Evolutionary conservation across 768 basidiomycete genomes (phyloP).

Genomic region (Leucosporidium scottii): DNA sequence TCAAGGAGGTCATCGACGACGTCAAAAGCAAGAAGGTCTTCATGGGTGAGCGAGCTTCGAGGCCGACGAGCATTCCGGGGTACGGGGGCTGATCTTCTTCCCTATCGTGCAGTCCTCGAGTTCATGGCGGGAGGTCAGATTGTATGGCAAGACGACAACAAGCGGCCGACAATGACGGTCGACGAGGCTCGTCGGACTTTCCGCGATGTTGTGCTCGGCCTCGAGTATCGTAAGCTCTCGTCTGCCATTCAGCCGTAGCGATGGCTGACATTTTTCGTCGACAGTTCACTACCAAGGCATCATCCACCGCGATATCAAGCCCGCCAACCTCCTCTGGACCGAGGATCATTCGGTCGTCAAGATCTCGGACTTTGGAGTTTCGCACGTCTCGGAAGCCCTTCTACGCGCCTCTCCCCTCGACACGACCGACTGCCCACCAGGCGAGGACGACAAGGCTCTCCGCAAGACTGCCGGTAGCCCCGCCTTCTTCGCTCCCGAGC

Average conservation of each 20-base stretch:
- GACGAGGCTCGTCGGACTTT: constrained; percentile 79
- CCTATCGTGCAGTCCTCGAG: constrained; percentile 67
- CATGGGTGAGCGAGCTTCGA: constrained; percentile 74
- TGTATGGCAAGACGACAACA: constrained; percentile 59
- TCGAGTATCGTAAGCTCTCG: constrained; percentile 76
- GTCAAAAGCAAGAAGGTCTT: constrained; percentile 77
- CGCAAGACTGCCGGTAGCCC: constrained; percentile 91
- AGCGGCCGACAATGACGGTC: constrained; percentile 69
- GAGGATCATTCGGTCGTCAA: constrained; percentile 81
- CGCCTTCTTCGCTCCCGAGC: constrained; percentile 92
- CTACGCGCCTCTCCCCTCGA: constrained; percentile 62
- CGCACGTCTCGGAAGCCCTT: constrained; percentile 88
- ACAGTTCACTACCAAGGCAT: constrained; percentile 95
- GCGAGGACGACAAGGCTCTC: constrained; percentile 67
- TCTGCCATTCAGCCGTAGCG: constrained; percentile 3
- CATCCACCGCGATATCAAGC: constrained; percentile 99
- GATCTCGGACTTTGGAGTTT: constrained; percentile 96
- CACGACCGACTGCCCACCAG: constrained; percentile 19
- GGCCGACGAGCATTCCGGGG: background rate
- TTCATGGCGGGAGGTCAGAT: constrained; percentile 93
- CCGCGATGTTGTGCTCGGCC: constrained; percentile 84
- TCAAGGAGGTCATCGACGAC: constrained; percentile 94
- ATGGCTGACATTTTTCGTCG: constrained; percentile 9
- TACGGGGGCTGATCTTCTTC: background rate
- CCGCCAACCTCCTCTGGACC: constrained; percentile 89